Base-by-base conservation (phyloP, 164 flowering plant species). In the Nymphaea thermarum region DNA sequence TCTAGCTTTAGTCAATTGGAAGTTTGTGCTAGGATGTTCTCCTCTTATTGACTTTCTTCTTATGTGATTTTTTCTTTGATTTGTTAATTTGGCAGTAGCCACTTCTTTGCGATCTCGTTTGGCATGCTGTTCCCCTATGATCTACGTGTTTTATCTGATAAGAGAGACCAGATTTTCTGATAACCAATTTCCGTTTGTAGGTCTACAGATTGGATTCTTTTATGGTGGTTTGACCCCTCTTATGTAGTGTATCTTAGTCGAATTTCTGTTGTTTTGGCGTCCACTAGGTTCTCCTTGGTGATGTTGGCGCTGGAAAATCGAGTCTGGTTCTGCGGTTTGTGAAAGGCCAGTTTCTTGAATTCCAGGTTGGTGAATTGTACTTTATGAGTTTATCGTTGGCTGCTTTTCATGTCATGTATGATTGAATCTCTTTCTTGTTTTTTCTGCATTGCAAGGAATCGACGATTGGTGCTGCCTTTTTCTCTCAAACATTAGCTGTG, bases 401-500 rank as follows among this genome's bases (percentile, higher is more conserved):
- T 62, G 12, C 10, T 41, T 62, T 41, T 62, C 64, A 17, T 41
- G 57, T 8, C 14, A 51, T 25, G 14, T 8, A 15, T 51, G 57
- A 51, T 51, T 51, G 8, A 8, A 15, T 51, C 2, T 51, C 14
- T 51, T 51, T 15, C 55, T 15, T 51, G 8, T 51, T 51, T 51
- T 8, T 51, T 51, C 44, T 65, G 17, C 44, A 68, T 43, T 53
- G 74, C 7, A 71, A 84, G 91, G 88, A 84, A 75, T 78, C 88
- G 3, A 86, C 91, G 6, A 77, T 85, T 3, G 91, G 88, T 62
- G 91, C 90, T 16, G 90, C 90, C 3, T 86, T 86, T 72, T 84
- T 86, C 75, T 74, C 90, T 0, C 88, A 84, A 65, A 75, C 77
- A 44, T n/a, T 84, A 66, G 74, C 86, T 6, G 66, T 84, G 36